phyloP scores from a whole-genome alignment of 1,284 basidiomycete genomes.

The Ustilago hordei region DNA sequence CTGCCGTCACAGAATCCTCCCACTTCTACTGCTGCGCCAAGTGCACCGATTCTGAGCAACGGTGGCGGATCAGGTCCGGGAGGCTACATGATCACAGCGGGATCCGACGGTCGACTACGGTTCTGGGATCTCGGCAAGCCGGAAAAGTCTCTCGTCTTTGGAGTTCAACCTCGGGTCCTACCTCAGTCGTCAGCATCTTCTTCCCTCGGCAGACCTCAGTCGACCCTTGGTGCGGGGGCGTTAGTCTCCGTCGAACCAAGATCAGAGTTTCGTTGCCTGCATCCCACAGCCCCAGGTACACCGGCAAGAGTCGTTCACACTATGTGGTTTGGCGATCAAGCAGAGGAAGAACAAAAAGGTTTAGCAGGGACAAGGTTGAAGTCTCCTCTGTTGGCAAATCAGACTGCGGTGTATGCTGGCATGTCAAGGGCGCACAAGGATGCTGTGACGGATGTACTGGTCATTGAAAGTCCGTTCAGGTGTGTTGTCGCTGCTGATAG shows the following conservation, averaged over 20 bases:
- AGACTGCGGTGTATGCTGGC: constrained; percentile 26
- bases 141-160: constrained; percentile 72
- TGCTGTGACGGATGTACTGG: constrained; percentile 81
- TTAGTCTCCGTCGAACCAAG: constrained; percentile 20
- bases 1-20: background rate
- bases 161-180: constrained; percentile 18
- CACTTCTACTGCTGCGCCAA: background rate
- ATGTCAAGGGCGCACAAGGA: constrained; percentile 76
- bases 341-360: background rate
- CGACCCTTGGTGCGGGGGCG: background rate
- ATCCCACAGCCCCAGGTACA: background rate
- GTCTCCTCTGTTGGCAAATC: constrained; percentile 52
- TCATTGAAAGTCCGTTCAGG: constrained; percentile 86
- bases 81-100: constrained; percentile 83
- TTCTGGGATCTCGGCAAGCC: constrained; percentile 81
- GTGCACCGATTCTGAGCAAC: background rate
- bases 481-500: constrained; percentile 85
- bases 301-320: constrained; percentile 19
- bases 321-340: background rate
- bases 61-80: constrained; percentile 54
- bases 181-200: background rate
- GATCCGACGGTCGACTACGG: constrained; percentile 82
- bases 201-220: background rate
- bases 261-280: constrained; percentile 24
- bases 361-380: constrained; percentile 17